Conservation (phyloP, 1,139 yeast species). For the Kluyveromyces sp. region DNA sequence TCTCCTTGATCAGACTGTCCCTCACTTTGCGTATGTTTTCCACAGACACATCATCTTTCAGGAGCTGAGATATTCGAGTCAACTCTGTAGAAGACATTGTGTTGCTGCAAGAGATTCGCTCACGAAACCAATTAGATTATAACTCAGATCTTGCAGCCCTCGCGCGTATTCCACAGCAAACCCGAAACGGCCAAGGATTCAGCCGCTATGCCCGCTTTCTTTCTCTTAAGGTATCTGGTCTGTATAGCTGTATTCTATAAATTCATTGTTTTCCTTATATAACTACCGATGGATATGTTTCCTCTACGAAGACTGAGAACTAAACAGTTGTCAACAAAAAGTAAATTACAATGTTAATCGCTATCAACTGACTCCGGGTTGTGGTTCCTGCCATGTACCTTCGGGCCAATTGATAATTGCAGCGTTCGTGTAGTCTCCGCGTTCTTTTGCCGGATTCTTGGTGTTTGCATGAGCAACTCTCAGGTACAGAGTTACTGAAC, state of each 20-base stretch:
- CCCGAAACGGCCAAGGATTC: too few species aligned
- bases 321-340: too few species aligned
- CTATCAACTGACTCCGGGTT: conserved; percentile 4
- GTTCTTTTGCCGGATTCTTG: conserved; percentile 35
- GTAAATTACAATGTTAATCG: too few species aligned
- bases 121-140: neutral
- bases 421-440: conserved; percentile 53
- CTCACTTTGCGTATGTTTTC: conserved; percentile 32
- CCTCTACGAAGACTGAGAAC: too few species aligned
- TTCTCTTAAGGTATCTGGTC: too few species aligned
- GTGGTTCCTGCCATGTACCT: conserved; percentile 37
- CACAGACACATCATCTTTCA: conserved; percentile 27
- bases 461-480: conserved; percentile 50
- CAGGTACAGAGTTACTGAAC: conserved; percentile 41
- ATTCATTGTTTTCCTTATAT: neutral
- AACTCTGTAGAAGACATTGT: conserved; percentile 10
- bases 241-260: neutral
- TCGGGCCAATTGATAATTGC: conserved; percentile 52
- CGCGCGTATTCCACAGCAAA: too few species aligned
- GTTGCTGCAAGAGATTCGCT: neutral
- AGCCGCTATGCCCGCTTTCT: too few species aligned
- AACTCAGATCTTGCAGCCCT: too few species aligned
- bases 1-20: conserved; percentile 59
- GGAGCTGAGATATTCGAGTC: conserved; percentile 19
- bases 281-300: too few species aligned